Conservation (phyloP, 2,329 filamentous ascomycete genomes). For the Plectosphaerella sp. region DNA sequence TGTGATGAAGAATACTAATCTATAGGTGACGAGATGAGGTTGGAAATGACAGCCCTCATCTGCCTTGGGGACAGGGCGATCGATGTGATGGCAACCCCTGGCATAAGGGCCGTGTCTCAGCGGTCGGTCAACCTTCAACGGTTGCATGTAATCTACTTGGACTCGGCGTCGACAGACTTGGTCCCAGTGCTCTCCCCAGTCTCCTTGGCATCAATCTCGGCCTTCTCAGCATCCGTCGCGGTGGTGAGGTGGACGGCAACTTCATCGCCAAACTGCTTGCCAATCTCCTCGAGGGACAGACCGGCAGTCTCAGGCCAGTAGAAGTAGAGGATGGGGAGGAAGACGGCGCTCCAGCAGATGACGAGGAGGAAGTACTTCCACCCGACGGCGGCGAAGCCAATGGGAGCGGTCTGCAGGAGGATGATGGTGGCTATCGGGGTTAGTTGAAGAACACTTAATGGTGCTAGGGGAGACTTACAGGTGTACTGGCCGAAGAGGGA, state of each 20-base stretch:
- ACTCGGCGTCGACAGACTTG: too few relatives aligned
- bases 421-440: constrained; percentile 32
- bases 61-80: too few relatives aligned
- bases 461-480: neutral
- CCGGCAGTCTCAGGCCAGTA: constrained; percentile 37
- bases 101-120: too few relatives aligned
- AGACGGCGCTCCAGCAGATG: constrained; percentile 34
- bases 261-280: constrained; percentile 43
- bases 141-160: too few relatives aligned
- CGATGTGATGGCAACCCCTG: too few relatives aligned
- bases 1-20: too few relatives aligned
- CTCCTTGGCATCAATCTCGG: too few relatives aligned
- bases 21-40: too few relatives aligned
- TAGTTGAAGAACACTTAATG: too few relatives aligned
- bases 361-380: constrained; percentile 48
- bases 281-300: constrained; percentile 40
- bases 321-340: constrained; percentile 34
- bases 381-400: constrained; percentile 35
- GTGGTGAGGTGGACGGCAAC: constrained; percentile 41
- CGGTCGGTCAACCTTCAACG: too few relatives aligned
- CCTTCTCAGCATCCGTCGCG: constrained; percentile 23
- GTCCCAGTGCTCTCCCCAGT: too few relatives aligned
- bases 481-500: constrained; percentile 45
- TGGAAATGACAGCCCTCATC: too few relatives aligned
- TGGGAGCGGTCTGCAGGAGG: constrained; percentile 39